Evolutionary conservation across 2,329 filamentous ascomycete species (phyloP), one percentile per base, ranked within the genome.

Genomic region (Venturiaceae sp.): DNA sequence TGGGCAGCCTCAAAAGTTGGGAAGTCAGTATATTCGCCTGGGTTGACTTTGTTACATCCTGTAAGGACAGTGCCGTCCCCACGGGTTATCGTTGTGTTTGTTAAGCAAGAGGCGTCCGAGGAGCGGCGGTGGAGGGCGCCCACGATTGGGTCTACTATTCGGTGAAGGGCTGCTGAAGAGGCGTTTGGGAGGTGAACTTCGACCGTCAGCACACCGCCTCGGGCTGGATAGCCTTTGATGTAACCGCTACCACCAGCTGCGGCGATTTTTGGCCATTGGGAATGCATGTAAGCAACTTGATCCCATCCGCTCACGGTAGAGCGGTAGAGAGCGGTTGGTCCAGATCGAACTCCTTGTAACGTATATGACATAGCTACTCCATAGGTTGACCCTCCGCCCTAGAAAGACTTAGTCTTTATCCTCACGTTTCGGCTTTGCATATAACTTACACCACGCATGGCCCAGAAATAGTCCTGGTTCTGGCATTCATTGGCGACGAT

Each of bases 401-500:
- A 14, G 11, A 1, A 36, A 32, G 2, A 9, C 21, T 53, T 19
- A 53, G 50, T n/a, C n/a, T 11, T 39, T 39, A 39, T 39, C n/a
- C 36, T 11, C 28, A 32, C n/a, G 3, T 13, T 14, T 7, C 3
- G 21, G 2, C 5, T 4, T 23, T 7, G 33, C 54, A 9, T 23
- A 16, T 33, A n/a, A 59, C 58, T 41, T 44, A 58, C 55, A 8
- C 55, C 55, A 30, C 55, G 36, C 55, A 52, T 57, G 9, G 55
- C 55, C 55, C 55, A 57, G 41, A 57, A 57, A 26, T 57, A 57
- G 8, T 57, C 55, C n/a, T 21, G 16, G 32, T 60, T 60, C 21
- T 59, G 55, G 21, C 55, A 60, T 13, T 71, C 67, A 39, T 72
- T 68, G 1, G 74, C 74, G 5, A 72, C 67, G 5, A 73, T 62